A percentile compares a stretch with the other conserved stretches of the same genome.
Conservation (phyloP, 805 yeast genomes). For the Saturnispora besseyi region DNA sequence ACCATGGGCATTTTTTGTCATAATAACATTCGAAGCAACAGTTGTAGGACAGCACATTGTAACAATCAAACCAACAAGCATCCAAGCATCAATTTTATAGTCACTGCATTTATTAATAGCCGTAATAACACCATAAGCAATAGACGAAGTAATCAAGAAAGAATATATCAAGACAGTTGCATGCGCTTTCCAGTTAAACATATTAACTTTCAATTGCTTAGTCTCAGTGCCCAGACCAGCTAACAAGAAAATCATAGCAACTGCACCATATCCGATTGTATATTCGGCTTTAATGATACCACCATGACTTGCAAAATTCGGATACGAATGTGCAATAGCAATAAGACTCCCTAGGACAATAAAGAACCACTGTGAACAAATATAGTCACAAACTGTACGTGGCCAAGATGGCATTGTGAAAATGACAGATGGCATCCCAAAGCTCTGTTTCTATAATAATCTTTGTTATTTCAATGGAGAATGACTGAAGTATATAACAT, state of each 20-base stretch:
- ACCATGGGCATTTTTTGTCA: constrained; percentile 81
- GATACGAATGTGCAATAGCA: constrained; percentile 67
- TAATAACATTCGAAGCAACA: constrained; percentile 84
- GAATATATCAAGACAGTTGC: constrained; percentile 54
- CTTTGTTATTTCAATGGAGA: too few species aligned
- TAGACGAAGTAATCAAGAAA: constrained; percentile 44
- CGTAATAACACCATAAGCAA: constrained; percentile 57
- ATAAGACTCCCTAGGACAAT: constrained; percentile 61
- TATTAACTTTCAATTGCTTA: constrained; percentile 45
- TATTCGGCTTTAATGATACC: constrained; percentile 70
- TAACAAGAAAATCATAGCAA: constrained; percentile 74
- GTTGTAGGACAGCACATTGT: constrained; percentile 88
- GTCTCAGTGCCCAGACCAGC: constrained; percentile 75
- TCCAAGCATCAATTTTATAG: constrained; percentile 57
- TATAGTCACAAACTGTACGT: not conserved
- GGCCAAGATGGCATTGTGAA: not conserved
- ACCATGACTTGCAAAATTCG: constrained; percentile 75
- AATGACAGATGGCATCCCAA: not conserved
- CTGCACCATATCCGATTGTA: constrained; percentile 76
- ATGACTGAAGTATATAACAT: too few species aligned
- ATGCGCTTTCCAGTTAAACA: constrained; percentile 78
- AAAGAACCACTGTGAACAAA: constrained; percentile 53
- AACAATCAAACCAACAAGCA: constrained; percentile 69
- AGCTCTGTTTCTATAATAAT: not conserved
- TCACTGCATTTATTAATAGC: constrained; percentile 55